phyloP scores from a whole-genome alignment of 2,329 filamentous ascomycete genomes.

The Metarhizium brunneum region DNA sequence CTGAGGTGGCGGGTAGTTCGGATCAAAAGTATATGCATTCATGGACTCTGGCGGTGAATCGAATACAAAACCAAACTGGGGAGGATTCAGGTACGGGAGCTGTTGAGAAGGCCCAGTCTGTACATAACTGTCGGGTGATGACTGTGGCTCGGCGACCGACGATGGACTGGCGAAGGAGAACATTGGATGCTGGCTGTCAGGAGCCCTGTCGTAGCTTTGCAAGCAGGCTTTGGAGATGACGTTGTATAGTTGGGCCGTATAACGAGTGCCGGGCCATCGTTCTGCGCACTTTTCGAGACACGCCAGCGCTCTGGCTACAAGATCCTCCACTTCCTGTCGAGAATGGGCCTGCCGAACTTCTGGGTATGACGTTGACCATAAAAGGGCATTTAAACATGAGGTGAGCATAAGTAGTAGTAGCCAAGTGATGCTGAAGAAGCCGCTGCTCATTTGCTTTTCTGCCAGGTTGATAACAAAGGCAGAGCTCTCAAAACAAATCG shows the following conservation, averaged over 20 bases:
- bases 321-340: conserved; percentile 65
- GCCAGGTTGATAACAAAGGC: conserved; percentile 75
- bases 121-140: conserved; percentile 20
- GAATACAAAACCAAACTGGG: conserved; percentile 51
- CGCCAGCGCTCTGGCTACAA: conserved; percentile 67
- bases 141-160: conserved; percentile 19
- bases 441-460: conserved; percentile 66
- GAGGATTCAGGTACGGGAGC: conserved; percentile 34
- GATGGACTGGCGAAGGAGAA: conserved; percentile 26
- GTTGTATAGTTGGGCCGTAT: conserved; percentile 77
- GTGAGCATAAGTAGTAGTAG: conserved; percentile 84
- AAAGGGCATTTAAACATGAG: conserved; percentile 81
- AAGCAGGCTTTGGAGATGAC: conserved; percentile 79
- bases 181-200: conserved; percentile 13
- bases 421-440: conserved; percentile 82
- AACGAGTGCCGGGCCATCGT: conserved; percentile 83
- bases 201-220: conserved; percentile 64
- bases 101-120: conserved; percentile 20
- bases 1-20: conserved; percentile 32
- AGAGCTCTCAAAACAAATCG: conserved; percentile 74
- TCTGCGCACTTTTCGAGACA: conserved; percentile 73
- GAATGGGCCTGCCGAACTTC: conserved; percentile 67
- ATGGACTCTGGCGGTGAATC: conserved; percentile 46
- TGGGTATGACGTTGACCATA: conserved; percentile 86
- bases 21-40: conserved; percentile 35